phyloP scores from a whole-genome alignment of 768 basidiomycete species.

The Crucibulum laeve region DNA sequence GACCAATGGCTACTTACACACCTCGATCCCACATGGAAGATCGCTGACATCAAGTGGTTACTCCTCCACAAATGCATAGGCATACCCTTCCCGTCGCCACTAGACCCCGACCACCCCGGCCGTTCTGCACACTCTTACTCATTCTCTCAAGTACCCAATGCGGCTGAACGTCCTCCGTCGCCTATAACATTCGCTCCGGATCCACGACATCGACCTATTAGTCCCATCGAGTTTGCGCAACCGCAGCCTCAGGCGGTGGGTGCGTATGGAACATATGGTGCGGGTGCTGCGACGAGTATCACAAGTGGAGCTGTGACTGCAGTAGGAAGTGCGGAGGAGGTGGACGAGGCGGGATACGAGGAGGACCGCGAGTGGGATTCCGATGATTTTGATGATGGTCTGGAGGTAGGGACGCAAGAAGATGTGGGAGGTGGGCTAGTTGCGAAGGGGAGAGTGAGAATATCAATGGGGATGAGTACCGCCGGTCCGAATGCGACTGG shows the following conservation, averaged over 20 bases:
- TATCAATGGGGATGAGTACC: too few relatives aligned
- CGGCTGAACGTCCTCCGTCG: slow-evolving; percentile 43
- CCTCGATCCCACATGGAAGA: slow-evolving; percentile 54
- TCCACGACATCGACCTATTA: slow-evolving; percentile 31
- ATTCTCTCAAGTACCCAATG: neutral
- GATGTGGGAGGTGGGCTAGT: neutral
- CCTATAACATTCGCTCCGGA: slow-evolving; percentile 68
- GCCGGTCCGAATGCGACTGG: too few relatives aligned
- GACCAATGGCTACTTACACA: slow-evolving; percentile 81
- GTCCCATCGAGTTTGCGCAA: slow-evolving; percentile 39
- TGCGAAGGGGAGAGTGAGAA: neutral
- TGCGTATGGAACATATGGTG: slow-evolving; percentile 4
- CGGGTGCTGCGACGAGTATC: slow-evolving; percentile 7
- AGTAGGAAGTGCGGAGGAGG: slow-evolving; percentile 1
- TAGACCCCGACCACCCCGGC: too few relatives aligned
- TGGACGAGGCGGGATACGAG: slow-evolving; percentile 8
- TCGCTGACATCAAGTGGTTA: slow-evolving; percentile 60
- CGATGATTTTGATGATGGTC: slow-evolving; percentile 20
- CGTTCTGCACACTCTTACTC: too few relatives aligned
- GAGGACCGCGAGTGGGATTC: slow-evolving; percentile 12
- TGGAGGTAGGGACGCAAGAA: neutral
- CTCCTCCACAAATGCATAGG: slow-evolving; percentile 52
- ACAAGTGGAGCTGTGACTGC: slow-evolving; percentile 9
- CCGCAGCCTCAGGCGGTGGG: slow-evolving; percentile 8
- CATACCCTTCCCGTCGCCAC: slow-evolving; percentile 26